Evolutionary conservation across 2,329 filamentous ascomycete species (phyloP), one percentile per base, ranked within the genome.

Genomic region (Mycosphaerella sp.): DNA sequence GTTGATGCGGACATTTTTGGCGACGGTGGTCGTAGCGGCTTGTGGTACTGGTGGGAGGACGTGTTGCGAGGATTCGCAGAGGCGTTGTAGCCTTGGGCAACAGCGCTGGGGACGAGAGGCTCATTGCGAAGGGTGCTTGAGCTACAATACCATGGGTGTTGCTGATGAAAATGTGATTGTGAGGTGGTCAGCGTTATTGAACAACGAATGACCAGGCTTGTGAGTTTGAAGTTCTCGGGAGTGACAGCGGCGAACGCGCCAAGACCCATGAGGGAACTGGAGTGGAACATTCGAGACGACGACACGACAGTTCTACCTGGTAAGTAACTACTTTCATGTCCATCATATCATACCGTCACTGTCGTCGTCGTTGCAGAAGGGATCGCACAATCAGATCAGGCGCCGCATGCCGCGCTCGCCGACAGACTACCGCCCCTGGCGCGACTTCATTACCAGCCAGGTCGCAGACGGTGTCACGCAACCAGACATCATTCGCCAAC

Each of bases 41-140:
- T 57, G 38, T 64, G 56, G 51, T 44, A 38, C 46, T 59, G 59
- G 51, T 60, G 64, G 48, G 60, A 34, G 6, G 66, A 54, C 64
- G 62, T 48, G 62, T 63, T 11, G 64, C 63, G 29, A 70, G 64
- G 45, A 70, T 56, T 32, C 69, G 51, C 47, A 69, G 68, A 31
- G 70, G 54, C 48, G 68, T 68, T 38, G 62, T 57, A 39, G 67
- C 65, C 58, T 66, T 68, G 2, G 67, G 62, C n/a, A 71, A 57
- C 17, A 70, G 51, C 32, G 64, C 62, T 17, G 70, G 65, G 49
- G 65, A 65, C 60, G 67, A 63, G 50, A 72, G 38, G 59, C 69
- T 71, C 70, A 72, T 72, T 36, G 58, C 57, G 45, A 38, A 26
- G 5, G 42, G 17, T 14, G 41, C 42, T 29, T 29, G 26, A 29